These are phyloP conservation scores for Eutypa lata DNA, from an alignment of 2,329 filamentous ascomycete genomes.

Conservation along the genomic window DNA sequence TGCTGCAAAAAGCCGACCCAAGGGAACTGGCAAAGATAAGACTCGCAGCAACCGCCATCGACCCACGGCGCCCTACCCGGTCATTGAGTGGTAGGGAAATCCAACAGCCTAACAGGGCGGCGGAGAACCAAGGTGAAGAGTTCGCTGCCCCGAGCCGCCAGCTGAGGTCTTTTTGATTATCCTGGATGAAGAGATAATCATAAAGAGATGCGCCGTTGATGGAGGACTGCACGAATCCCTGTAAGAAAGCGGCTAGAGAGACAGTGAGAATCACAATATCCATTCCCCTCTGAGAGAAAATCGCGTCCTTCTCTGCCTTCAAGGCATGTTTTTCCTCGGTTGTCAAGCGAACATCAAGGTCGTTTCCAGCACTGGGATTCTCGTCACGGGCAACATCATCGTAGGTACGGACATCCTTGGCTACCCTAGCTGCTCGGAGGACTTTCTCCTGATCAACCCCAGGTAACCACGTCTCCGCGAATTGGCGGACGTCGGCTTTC, in stretches of 20 bases:
- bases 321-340: conserved; percentile 35
- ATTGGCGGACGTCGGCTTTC: conserved; percentile 31
- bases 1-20: conserved; percentile 30
- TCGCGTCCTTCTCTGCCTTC: conserved; percentile 33
- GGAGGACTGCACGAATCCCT: conserved; percentile 43
- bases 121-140: conserved; percentile 36
- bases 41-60: conserved; percentile 35
- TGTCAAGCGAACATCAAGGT: conserved; percentile 31
- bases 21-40: conserved; percentile 38
- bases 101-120: conserved; percentile 36
- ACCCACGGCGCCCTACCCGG: conserved; percentile 36
- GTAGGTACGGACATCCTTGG: conserved; percentile 37
- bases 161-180: conserved; percentile 9
- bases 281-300: conserved; percentile 39
- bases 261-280: conserved; percentile 38
- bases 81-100: conserved; percentile 40
- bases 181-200: background rate
- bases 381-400: conserved; percentile 32
- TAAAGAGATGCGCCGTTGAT: conserved; percentile 39
- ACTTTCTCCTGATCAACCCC: conserved; percentile 27
- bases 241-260: conserved; percentile 40
- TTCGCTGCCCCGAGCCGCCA: conserved; percentile 40
- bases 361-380: conserved; percentile 14
- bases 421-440: conserved; percentile 37
- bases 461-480: conserved; percentile 26